Evolutionary conservation across 1,139 yeast genomes (phyloP), one percentile per base, ranked within the genome.

Genomic region (Pichia sp.): DNA sequence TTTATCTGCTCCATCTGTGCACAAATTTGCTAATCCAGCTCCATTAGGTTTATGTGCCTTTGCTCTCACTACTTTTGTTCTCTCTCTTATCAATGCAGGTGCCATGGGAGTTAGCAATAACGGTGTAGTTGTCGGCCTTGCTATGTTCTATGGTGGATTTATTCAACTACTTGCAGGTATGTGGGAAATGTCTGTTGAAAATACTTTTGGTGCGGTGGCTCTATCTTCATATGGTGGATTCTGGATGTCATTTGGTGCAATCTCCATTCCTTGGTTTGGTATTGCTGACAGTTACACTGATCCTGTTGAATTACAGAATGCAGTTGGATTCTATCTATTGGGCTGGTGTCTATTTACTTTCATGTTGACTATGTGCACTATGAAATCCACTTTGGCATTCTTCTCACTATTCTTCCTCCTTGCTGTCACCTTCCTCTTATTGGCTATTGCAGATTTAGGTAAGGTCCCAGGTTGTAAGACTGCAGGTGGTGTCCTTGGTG

Each of bases 161-260:
- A 74, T 83, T 33, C 94, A 84, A 57, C 59, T 68, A 62, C 52
- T 69, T 20, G 93, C 94, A 20, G 87, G 86, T 40, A 72, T 80
- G 75, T 79, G 82, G 72, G 86, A 78, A 53, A 67, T 79, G 50
- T 80, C 81, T 4, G 42, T 70, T 29, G 94, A 87, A 52, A 85
- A 86, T 65, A 78, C 95, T 38, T 87, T 86, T 66, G 96, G 94
- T 76, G 95, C 86, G 42, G 74, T 84, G 36, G 94, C 94, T 3
- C 69, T 86, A 42, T 63, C 80, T 18, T 80, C 93, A 6, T 87
- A 67, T 55, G 96, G 94, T 44, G 94, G 91, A 1, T 87, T 86
- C 62, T 87, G 96, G 96, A 68, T 84, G 58, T 67, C 88, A 29
- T 73, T 58, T 48, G 82, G 74, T 60, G 88, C 91, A 20, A 70